Evolutionary conservation across 2,329 filamentous ascomycete species (phyloP).

Genomic region (Phoma sp.): DNA sequence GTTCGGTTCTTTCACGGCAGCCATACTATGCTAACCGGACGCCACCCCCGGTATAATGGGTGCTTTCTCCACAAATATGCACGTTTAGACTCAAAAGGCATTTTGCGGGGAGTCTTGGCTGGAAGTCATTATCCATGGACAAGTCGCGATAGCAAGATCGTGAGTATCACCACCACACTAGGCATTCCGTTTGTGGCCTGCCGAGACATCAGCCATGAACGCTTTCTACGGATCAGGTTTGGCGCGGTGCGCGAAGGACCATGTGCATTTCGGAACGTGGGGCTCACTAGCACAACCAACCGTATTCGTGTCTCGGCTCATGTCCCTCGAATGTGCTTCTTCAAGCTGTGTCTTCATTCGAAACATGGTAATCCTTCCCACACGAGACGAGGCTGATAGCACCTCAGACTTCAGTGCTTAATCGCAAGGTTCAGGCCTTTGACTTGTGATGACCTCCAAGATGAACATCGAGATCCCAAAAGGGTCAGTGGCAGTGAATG

Average conservation of each 20-base stretch:
- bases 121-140: not conserved
- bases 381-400: not conserved
- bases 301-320: no score
- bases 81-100: not conserved
- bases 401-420: no score
- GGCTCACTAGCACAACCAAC: not conserved
- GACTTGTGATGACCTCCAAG: constrained; percentile 2
- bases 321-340: not conserved
- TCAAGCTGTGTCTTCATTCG: not conserved
- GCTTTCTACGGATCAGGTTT: not conserved
- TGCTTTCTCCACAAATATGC: not conserved
- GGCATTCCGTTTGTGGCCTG: not conserved
- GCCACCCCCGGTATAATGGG: constrained; percentile 11
- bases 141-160: not conserved
- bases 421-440: no score
- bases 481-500: constrained; percentile 14
- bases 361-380: not conserved
- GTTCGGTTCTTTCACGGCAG: constrained; percentile 13
- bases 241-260: not conserved
- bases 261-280: not conserved
- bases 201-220: not conserved
- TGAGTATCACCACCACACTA: not conserved
- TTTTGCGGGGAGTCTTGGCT: constrained; percentile 1
- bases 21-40: constrained; percentile 1
- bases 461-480: constrained; percentile 14